Conservation (phyloP, 306 rosid genomes). For the Chamaecrista fasciculata region DNA sequence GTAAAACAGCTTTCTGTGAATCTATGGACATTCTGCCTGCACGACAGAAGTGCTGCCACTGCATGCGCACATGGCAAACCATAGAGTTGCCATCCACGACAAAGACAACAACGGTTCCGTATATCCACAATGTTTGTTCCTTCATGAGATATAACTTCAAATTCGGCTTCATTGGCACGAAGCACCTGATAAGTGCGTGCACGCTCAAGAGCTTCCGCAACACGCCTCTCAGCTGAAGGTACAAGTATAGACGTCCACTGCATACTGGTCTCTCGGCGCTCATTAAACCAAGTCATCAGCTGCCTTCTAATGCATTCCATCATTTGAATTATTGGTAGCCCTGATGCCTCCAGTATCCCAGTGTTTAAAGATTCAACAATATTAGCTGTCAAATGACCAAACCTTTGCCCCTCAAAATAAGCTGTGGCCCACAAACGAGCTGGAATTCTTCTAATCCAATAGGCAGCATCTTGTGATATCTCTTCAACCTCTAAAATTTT, state of each 20-base stretch:
- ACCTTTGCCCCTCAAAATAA: constrained; percentile 74
- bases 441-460: constrained; percentile 70
- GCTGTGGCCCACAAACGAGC: constrained; percentile 82
- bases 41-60: constrained; percentile 79
- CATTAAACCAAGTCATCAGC: constrained; percentile 85
- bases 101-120: constrained; percentile 68
- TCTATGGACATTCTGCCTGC: constrained; percentile 81
- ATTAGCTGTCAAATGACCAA: constrained; percentile 75
- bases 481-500: constrained; percentile 67
- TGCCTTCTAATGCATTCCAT: constrained; percentile 88
- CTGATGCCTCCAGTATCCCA: constrained; percentile 77
- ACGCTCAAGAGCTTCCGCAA: constrained; percentile 70
- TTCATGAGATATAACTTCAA: constrained; percentile 76
- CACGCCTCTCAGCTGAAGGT: constrained; percentile 68
- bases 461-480: constrained; percentile 77
- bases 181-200: constrained; percentile 78
- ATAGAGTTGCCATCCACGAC: constrained; percentile 82
- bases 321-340: constrained; percentile 81
- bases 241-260: constrained; percentile 87
- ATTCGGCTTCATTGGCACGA: constrained; percentile 83
- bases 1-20: constrained; percentile 83
- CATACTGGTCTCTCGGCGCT: constrained; percentile 77
- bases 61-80: constrained; percentile 91
- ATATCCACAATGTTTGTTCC: constrained; percentile 71
- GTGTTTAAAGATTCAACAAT: constrained; percentile 57